Percentiles rank a stretch among this genome's conserved stretches.
These are phyloP conservation scores for Obelidium mucronatum DNA, from an alignment of 192 early-diverging fungal species.

Conservation along the genomic window DNA sequence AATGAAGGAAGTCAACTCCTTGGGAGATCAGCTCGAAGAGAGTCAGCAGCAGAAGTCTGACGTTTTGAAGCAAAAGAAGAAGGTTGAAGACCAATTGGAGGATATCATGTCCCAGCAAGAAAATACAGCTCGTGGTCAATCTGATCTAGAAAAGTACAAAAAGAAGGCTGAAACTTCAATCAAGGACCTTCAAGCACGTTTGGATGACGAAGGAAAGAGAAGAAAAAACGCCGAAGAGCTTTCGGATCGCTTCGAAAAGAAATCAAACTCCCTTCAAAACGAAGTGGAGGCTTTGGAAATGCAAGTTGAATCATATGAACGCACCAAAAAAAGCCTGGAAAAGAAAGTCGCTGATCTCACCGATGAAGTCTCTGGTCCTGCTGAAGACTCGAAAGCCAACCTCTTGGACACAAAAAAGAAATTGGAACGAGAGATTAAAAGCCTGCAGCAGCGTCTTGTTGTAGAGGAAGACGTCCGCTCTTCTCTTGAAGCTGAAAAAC, in stretches of 20 bases:
- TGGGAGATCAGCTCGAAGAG: slow-evolving; percentile 65
- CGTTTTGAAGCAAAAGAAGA: slow-evolving; percentile 63
- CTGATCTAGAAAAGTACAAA: slow-evolving; percentile 71
- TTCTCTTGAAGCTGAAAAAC: slow-evolving; percentile 59
- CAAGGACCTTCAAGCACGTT: slow-evolving; percentile 55
- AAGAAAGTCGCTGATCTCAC: slow-evolving; percentile 74
- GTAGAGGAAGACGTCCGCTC: slow-evolving; percentile 63
- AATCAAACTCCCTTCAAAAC: slow-evolving; percentile 67
- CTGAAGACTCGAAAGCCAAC: slow-evolving; percentile 68
- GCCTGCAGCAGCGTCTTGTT: slow-evolving; percentile 60
- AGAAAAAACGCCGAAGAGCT: slow-evolving; percentile 73
- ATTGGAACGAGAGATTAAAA: slow-evolving; percentile 67
- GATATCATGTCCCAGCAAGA: slow-evolving; percentile 63
- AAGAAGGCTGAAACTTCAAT: slow-evolving; percentile 62
- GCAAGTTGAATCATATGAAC: slow-evolving; percentile 63
- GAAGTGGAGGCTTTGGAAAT: slow-evolving; percentile 69
- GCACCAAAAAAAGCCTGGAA: slow-evolving; percentile 70
- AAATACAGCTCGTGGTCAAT: slow-evolving; percentile 66
- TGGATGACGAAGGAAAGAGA: slow-evolving; percentile 70
- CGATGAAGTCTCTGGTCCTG: slow-evolving; percentile 70
- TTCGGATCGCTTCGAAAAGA: slow-evolving; percentile 74
- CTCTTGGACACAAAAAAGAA: slow-evolving; percentile 67
- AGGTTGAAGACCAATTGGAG: slow-evolving; percentile 69
- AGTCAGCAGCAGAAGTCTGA: slow-evolving; percentile 61
- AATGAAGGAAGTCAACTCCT: slow-evolving; percentile 66